Evolutionary conservation across 116 monocot genomes (phyloP), one percentile per base, ranked within the genome.

Genomic region (Iris pallida): DNA sequence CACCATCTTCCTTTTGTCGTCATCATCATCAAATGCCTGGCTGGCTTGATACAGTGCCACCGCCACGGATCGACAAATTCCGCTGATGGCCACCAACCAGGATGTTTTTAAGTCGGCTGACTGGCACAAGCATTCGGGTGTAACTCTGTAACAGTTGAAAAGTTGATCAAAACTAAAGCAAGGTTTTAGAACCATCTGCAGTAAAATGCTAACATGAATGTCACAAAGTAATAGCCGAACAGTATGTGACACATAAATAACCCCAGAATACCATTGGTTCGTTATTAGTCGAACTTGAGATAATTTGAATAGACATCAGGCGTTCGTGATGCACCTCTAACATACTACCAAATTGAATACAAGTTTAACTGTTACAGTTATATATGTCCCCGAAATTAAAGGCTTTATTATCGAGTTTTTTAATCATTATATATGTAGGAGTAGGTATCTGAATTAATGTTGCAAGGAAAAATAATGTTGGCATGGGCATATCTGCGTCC

Each of bases 61-160:
- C 63, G 16, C 52, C 71, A 57, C 55, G 74, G 43, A 70, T 63
- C 64, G 64, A 10, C 7, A 65, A 65, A 47, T 16, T 49, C 10
- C 51, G 73, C 6, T 47, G 79, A 57, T 80, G 69, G 42, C 55
- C 19, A 54, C 80, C 74, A 45, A 74, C 49, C 11, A 82, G 47
- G n/a, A 65, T 54, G 58, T 72, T 54, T 69, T 82, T 86, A 55
- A 81, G 69, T 52, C 79, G 70, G 53, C 51, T 74, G 3, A 78
- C 52, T 13, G 87, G 71, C 12, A 66, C 74, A 17, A 80, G 43
- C 54, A 71, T 57, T 45, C 64, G 53, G 54, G 62, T 69, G 59
- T 80, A 46, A 68, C 53, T 77, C 87, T 87, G 80, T 55, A 51
- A 69, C 20, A 57, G 17, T 5, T 14, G 11, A n/a, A n/a, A 47